Evolutionary conservation across 352 stramenopile species (phyloP).

Genomic region (Phytopythium montanum): DNA sequence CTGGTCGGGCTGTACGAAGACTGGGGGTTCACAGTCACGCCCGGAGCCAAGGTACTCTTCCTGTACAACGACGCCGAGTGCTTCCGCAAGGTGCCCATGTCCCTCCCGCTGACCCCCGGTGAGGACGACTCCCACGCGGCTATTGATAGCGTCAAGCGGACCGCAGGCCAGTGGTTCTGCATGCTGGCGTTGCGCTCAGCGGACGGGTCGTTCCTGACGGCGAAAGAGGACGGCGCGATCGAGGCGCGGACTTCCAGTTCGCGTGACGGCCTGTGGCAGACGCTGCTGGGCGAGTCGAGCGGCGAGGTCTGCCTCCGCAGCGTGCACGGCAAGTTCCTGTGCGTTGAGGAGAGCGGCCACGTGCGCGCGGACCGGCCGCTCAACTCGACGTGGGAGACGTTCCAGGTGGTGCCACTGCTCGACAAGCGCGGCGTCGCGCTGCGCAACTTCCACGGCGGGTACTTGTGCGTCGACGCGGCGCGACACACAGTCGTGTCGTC

Average conservation of each 20-base stretch:
- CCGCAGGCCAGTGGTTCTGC: slow-evolving; percentile 60
- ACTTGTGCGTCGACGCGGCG: slow-evolving; percentile 61
- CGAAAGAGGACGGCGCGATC: slow-evolving; percentile 61
- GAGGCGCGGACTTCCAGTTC: slow-evolving; percentile 24
- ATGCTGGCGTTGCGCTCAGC: slow-evolving; percentile 66
- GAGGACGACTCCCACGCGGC: slow-evolving; percentile 33
- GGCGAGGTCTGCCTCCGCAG: slow-evolving; percentile 73
- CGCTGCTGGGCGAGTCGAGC: slow-evolving; percentile 36
- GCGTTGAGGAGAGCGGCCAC: slow-evolving; percentile 66
- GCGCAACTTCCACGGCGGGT: slow-evolving; percentile 75
- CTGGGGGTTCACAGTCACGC: slow-evolving; percentile 61
- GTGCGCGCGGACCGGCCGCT: slow-evolving; percentile 64
- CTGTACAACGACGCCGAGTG: slow-evolving; percentile 84
- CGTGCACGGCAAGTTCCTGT: slow-evolving; percentile 81
- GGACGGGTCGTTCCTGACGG: slow-evolving; percentile 66
- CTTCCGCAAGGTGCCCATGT: slow-evolving; percentile 84
- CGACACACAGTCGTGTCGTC: slow-evolving; percentile 36
- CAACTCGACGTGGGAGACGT: slow-evolving; percentile 89
- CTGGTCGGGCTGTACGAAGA: slow-evolving; percentile 67
- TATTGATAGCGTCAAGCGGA: slow-evolving; percentile 23
- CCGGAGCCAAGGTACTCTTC: slow-evolving; percentile 64
- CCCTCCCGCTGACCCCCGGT: slow-evolving; percentile 33
- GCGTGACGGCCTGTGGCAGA: slow-evolving; percentile 61
- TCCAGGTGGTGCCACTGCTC: slow-evolving; percentile 71
- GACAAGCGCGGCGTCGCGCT: slow-evolving; percentile 49